Percentiles rank a stretch among this genome's conserved stretches.
phyloP scores from a whole-genome alignment of 2,329 filamentous ascomycete species.

The Aspergillus japonicus region DNA sequence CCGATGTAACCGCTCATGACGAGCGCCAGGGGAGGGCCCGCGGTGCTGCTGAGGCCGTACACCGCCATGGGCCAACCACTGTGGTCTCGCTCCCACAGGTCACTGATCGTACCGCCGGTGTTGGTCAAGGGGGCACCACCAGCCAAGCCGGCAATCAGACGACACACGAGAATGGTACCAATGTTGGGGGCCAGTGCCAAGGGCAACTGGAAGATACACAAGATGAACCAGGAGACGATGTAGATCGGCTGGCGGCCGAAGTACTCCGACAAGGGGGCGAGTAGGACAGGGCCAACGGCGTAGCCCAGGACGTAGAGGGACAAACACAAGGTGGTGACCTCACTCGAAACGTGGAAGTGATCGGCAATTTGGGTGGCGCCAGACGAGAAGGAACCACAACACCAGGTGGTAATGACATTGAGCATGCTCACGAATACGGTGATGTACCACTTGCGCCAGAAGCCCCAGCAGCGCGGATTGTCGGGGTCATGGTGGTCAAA shows the following conservation, averaged over 20 bases:
- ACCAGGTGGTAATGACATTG: constrained; percentile 31
- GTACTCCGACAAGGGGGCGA: constrained; percentile 37
- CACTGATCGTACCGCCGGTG: constrained; percentile 31
- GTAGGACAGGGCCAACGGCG: constrained; percentile 30
- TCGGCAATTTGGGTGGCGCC: constrained; percentile 26
- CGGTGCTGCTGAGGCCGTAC: constrained; percentile 37
- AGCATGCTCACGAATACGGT: constrained; percentile 41
- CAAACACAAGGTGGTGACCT: constrained; percentile 33
- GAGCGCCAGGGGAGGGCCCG: constrained; percentile 36
- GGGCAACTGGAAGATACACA: constrained; percentile 33
- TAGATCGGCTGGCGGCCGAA: constrained; percentile 39
- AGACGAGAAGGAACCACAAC: constrained; percentile 29
- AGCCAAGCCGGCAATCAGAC: constrained; percentile 29
- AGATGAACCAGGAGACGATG: constrained; percentile 30
- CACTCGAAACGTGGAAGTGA: constrained; percentile 29
- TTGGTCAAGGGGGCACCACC: constrained; percentile 37
- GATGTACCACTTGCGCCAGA: constrained; percentile 43
- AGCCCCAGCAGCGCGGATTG: constrained; percentile 44
- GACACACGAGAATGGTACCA: constrained; percentile 30
- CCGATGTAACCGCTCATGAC: constrained; percentile 38
- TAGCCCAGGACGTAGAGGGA: constrained; percentile 33
- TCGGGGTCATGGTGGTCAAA: constrained; percentile 27
- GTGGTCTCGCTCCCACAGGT: constrained; percentile 33
- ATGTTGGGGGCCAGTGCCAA: constrained; percentile 30
- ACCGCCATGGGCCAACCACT: constrained; percentile 36